Evolutionary conservation across 2,329 filamentous ascomycete genomes (phyloP), one percentile per base, ranked within the genome.

Genomic region (Arthrocladium fulminans): DNA sequence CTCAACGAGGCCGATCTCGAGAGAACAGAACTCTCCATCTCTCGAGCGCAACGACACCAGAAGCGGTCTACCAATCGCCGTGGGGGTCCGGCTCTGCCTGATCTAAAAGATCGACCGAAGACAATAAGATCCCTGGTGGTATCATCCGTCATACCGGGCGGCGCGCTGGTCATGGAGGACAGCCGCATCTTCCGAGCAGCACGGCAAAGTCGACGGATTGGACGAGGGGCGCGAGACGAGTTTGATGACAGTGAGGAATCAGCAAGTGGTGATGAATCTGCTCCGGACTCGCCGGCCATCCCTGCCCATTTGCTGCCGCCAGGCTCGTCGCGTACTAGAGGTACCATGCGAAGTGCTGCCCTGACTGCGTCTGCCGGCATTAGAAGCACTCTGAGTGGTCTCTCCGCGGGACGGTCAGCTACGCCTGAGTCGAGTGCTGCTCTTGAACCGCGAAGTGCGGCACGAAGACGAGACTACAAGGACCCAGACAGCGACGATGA

Each of bases 21-120:
- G 65, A 80, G 85, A 53, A 90, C 89, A 47, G 92, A 98, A 65
- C 80, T 89, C 24, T 92, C 89, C 32, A 90, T 97, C 59, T 89
- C 92, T 50, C 80, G 92, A 56, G 92, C 98, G 64, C 89, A 97
- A 66, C 77, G 92, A 58, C 80, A 89, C 45, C 89, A 97, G 68
- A 98, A 98, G 71, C 81, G 92, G 41, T 95, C 92, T 5, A 86
- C 95, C 59, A 97, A 96, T 64, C 79, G 92, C 54, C 81, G 92
- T 59, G 92, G 92, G 54, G 92, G 92, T 0, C 92, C 92, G 4
- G 85, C 87, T 51, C 72, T 98, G 34, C 92, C 92, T n/a, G 92
- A 98, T 68, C 80, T 98, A 50, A 95, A 94, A 64, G 92, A 98
- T 59, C 80, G 89, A 47, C 90, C 92, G 67, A 81, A 90, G 45